These are phyloP conservation scores for Oenanthe sinensis DNA, from an alignment of 129 eudicot genomes.

Conservation along the genomic window DNA sequence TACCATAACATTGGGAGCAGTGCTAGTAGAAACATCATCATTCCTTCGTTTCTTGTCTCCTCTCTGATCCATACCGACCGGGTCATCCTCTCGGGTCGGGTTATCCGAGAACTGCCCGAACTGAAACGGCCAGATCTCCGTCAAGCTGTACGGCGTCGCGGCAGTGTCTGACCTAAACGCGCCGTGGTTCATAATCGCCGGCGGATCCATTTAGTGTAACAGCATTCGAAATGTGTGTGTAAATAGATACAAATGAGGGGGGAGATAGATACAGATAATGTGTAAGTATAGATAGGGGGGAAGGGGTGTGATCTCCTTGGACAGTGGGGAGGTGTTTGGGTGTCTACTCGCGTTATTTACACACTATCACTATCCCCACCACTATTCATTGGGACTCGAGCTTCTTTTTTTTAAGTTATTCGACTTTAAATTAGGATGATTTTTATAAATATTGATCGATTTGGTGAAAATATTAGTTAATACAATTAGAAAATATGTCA, in stretches of 20 bases:
- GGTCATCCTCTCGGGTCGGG: slow-evolving; percentile 45
- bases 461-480: no score
- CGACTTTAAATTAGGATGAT: no score
- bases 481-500: no score
- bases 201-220: slow-evolving; percentile 50
- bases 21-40: slow-evolving; percentile 62
- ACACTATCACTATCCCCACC: slow-evolving; percentile 5
- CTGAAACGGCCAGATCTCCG: slow-evolving; percentile 88
- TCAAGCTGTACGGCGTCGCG: slow-evolving; percentile 32
- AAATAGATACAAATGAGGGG: not conserved
- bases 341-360: slow-evolving; percentile 16
- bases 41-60: slow-evolving; percentile 44
- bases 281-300: slow-evolving; percentile 13
- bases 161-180: slow-evolving; percentile 36
- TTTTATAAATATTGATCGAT: no score
- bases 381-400: not conserved
- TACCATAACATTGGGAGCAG: slow-evolving; percentile 57
- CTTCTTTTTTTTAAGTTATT: no score
- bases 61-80: slow-evolving; percentile 37
- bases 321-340: slow-evolving; percentile 25
- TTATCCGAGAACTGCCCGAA: slow-evolving; percentile 30
- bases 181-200: slow-evolving; percentile 45
- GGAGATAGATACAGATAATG: not conserved
- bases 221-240: not conserved
- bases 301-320: slow-evolving; percentile 27